These are phyloP conservation scores for Aspergillus puulaauensis DNA, from an alignment of 2,329 filamentous ascomycete genomes.

Conservation along the genomic window DNA sequence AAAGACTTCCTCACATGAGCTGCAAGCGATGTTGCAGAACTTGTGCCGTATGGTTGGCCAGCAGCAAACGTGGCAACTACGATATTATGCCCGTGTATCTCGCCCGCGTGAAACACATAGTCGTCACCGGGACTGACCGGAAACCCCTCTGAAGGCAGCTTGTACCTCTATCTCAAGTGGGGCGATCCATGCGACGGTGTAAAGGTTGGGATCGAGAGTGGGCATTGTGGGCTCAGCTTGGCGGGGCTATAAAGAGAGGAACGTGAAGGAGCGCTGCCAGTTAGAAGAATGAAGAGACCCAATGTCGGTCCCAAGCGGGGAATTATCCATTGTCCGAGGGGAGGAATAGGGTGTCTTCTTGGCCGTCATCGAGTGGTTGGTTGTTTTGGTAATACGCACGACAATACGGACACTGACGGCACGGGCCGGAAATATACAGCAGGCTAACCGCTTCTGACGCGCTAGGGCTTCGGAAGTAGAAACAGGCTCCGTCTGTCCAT, in stretches of 20 bases:
- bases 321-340: too few species aligned
- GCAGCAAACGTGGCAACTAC: slow-evolving; percentile 35
- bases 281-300: too few species aligned
- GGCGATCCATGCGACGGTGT: slow-evolving; percentile 41
- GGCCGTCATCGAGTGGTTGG: too few species aligned
- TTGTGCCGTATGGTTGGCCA: slow-evolving; percentile 37
- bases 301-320: too few species aligned
- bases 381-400: too few species aligned
- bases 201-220: slow-evolving; percentile 18
- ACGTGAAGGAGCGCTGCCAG: neutral
- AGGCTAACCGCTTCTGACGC: too few species aligned
- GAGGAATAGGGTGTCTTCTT: too few species aligned
- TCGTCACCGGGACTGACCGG: slow-evolving; percentile 31
- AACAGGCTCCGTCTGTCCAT: too few species aligned
- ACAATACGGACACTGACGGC: too few species aligned
- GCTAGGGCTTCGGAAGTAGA: too few species aligned
- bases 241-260: neutral
- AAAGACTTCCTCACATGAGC: slow-evolving; percentile 34
- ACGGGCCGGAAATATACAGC: too few species aligned
- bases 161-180: slow-evolving; percentile 37
- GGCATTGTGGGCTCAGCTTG: neutral
- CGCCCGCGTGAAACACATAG: slow-evolving; percentile 39
- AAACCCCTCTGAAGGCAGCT: slow-evolving; percentile 38
- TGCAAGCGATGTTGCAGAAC: slow-evolving; percentile 34
- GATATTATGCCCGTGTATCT: slow-evolving; percentile 38